Evolutionary conservation across 1,284 basidiomycete species (phyloP).

Genomic region (Taiwanofungus camphoratus): DNA sequence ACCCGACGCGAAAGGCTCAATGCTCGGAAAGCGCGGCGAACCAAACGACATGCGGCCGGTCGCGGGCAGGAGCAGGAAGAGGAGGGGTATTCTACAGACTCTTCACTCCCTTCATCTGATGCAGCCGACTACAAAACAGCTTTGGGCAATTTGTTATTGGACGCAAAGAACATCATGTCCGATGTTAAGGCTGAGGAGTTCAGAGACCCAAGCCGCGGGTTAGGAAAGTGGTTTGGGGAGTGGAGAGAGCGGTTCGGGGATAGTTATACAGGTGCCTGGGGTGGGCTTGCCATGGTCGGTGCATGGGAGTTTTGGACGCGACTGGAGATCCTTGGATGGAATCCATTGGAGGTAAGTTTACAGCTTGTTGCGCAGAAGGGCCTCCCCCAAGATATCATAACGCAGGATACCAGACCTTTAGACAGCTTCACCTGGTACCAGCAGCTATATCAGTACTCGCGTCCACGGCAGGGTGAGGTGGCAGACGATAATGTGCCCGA

Average conservation of each 20-base stretch:
- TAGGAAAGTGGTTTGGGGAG: constrained; percentile 66
- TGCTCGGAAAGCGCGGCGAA: constrained; percentile 46
- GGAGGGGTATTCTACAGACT: constrained; percentile 86
- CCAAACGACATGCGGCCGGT: constrained; percentile 32
- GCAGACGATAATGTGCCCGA: constrained; percentile 44
- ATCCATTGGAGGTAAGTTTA: constrained; percentile 69
- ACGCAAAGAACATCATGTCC: constrained; percentile 56
- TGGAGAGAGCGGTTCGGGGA: constrained; percentile 80
- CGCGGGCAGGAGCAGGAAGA: constrained; percentile 41
- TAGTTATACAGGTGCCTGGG: constrained; percentile 86
- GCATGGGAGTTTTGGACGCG: constrained; percentile 97
- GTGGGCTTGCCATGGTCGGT: constrained; percentile 81
- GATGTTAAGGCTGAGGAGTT: constrained; percentile 91
- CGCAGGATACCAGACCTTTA: constrained; percentile 51
- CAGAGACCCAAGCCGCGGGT: constrained; percentile 70
- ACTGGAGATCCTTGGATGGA: constrained; percentile 84
- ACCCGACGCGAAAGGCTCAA: constrained; percentile 47
- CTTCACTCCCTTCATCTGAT: constrained; percentile 61
- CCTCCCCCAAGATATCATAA: constrained; percentile 11
- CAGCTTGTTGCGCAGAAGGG: constrained; percentile 1
- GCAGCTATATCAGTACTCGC: constrained; percentile 73
- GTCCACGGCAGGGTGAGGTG: constrained; percentile 34
- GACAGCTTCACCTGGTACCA: constrained; percentile 85
- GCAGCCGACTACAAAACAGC: constrained; percentile 68
- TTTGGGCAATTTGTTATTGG: constrained; percentile 45